These are phyloP conservation scores for Hippophae rhamnoides DNA, from an alignment of 306 rosid genomes.

Conservation along the genomic window DNA sequence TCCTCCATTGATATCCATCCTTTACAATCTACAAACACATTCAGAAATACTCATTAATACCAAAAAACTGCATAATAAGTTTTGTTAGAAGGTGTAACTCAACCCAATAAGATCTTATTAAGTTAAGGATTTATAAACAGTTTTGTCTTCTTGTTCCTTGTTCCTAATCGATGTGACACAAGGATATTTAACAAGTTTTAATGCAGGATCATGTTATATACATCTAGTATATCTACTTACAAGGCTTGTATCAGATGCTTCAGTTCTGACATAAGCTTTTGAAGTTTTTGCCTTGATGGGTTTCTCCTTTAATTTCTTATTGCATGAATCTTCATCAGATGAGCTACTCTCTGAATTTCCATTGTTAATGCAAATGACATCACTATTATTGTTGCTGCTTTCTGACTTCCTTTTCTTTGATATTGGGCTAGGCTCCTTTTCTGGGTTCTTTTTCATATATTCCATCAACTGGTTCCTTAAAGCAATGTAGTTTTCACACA, in stretches of 20 bases:
- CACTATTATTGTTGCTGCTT: conserved; percentile 33
- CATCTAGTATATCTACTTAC: conserved; percentile 28
- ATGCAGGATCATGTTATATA: not conserved
- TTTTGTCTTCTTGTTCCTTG: no score
- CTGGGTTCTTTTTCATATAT: conserved; percentile 53
- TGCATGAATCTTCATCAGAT: conserved; percentile 72
- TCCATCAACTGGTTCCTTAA: conserved; percentile 55
- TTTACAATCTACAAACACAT: conserved; percentile 57
- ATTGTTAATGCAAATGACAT: conserved; percentile 24
- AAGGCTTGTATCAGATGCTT: conserved; percentile 69
- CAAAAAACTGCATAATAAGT: no score
- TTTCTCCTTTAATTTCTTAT: conserved; percentile 65
- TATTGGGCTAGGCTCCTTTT: conserved; percentile 52
- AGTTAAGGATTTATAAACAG: no score
- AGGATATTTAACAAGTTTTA: no score
- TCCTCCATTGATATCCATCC: conserved; percentile 98
- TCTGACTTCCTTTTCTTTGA: conserved; percentile 87
- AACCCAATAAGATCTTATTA: no score
- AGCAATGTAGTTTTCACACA: conserved; percentile 78
- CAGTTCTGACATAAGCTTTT: conserved; percentile 48
- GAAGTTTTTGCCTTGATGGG: conserved; percentile 58
- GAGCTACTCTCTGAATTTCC: conserved; percentile 91
- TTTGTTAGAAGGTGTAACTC: no score
- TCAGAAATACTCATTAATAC: not conserved
- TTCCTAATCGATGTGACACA: no score